A percentile compares a stretch with the other conserved stretches of the same genome.
These are phyloP conservation scores for Tricholoma terreum DNA, from an alignment of 768 basidiomycete genomes.

Conservation along the genomic window DNA sequence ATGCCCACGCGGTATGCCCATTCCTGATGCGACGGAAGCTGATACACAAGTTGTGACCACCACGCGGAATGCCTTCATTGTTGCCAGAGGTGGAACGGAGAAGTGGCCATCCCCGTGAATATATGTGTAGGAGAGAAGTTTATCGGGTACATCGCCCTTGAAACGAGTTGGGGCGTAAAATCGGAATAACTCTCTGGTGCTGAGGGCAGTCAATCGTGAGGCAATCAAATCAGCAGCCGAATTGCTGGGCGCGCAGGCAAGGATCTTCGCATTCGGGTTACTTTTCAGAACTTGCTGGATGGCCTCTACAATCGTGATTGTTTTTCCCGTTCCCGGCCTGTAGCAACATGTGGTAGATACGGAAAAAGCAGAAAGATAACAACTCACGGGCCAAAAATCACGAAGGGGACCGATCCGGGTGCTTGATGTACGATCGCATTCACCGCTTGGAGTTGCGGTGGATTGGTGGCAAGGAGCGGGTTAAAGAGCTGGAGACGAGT, in stretches of 20 bases:
- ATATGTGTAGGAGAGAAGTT: slow-evolving; percentile 36
- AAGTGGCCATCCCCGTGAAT: slow-evolving; percentile 34
- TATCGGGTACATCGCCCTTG: slow-evolving; percentile 43
- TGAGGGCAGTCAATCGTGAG: slow-evolving; percentile 34
- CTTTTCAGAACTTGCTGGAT: slow-evolving; percentile 47
- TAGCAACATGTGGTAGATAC: neutral
- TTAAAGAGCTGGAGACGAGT: slow-evolving; percentile 34
- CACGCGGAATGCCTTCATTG: slow-evolving; percentile 44
- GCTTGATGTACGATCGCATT: slow-evolving; percentile 40
- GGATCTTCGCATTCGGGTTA: slow-evolving; percentile 40
- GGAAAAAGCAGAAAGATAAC: neutral
- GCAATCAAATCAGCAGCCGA: slow-evolving; percentile 63
- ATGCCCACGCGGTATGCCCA: slow-evolving; percentile 59
- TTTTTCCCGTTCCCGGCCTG: slow-evolving; percentile 68
- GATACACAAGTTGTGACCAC: slow-evolving; percentile 68
- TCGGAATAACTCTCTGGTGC: slow-evolving; percentile 44
- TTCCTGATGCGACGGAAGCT: slow-evolving; percentile 49
- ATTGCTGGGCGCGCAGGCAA: slow-evolving; percentile 65
- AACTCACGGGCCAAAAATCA: slow-evolving; percentile 64
- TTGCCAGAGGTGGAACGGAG: slow-evolving; percentile 35
- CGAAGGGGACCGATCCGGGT: slow-evolving; percentile 50
- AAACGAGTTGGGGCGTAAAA: slow-evolving; percentile 52
- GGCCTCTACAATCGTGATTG: slow-evolving; percentile 58
- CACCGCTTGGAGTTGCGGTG: slow-evolving; percentile 48
- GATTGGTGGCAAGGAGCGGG: slow-evolving; percentile 41